A percentile compares a stretch with the other conserved stretches of the same genome.
These are phyloP conservation scores for Gliomastix tumulicola DNA, from an alignment of 2,329 filamentous ascomycete genomes.

Conservation along the genomic window DNA sequence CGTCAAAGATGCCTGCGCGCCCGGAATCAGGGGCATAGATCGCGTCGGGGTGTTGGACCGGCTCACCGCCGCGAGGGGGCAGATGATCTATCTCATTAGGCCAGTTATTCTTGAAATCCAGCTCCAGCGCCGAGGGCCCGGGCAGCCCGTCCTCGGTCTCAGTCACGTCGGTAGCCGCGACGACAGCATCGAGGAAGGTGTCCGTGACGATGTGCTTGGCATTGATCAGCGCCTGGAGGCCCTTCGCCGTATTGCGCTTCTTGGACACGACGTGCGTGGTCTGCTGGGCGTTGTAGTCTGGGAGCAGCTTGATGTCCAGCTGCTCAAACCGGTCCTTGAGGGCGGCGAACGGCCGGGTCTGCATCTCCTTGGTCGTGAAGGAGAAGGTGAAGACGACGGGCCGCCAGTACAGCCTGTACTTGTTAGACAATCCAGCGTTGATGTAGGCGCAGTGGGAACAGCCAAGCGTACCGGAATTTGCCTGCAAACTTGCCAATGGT, in stretches of 20 bases:
- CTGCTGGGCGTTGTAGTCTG: slow-evolving; percentile 59
- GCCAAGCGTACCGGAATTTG: slow-evolving; percentile 53
- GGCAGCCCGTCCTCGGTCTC: neutral
- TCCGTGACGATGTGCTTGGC: slow-evolving; percentile 70
- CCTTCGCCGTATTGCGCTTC: slow-evolving; percentile 85
- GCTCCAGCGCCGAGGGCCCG: slow-evolving; percentile 54
- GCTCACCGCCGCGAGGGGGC: slow-evolving; percentile 70
- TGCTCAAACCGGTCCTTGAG: slow-evolving; percentile 65
- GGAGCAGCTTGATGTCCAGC: slow-evolving; percentile 80
- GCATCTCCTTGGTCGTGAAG: slow-evolving; percentile 64
- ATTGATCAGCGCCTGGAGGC: slow-evolving; percentile 79
- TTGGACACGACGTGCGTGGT: slow-evolving; percentile 87
- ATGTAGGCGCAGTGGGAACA: no score
- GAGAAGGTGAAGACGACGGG: slow-evolving; percentile 78
- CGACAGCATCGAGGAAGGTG: slow-evolving; percentile 67
- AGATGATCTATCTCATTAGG: slow-evolving; percentile 67
- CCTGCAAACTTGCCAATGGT: slow-evolving; percentile 65
- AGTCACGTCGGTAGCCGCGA: slow-evolving; percentile 39
- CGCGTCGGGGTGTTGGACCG: slow-evolving; percentile 57
- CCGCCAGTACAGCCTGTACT: slow-evolving; percentile 64
- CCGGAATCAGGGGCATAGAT: slow-evolving; percentile 63
- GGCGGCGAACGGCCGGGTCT: slow-evolving; percentile 53
- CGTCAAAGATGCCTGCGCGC: slow-evolving; percentile 69
- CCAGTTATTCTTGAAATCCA: slow-evolving; percentile 74
- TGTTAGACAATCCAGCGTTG: slow-evolving; percentile 9